phyloP scores from a whole-genome alignment of 2,329 filamentous ascomycete genomes.

The Ceratocystis eucalypticola region DNA sequence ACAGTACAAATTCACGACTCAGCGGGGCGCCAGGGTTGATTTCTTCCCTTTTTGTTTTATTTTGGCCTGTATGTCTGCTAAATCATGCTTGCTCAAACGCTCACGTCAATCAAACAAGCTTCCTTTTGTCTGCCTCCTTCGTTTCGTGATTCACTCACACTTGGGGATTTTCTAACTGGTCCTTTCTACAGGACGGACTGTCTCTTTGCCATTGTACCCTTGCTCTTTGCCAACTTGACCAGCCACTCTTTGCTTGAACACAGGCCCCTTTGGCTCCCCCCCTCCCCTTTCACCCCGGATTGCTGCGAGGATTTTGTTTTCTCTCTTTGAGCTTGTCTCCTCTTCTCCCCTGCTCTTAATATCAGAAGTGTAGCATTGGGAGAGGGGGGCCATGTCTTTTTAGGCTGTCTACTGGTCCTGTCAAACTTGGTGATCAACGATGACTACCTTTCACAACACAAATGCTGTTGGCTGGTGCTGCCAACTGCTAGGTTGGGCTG shows the following conservation, averaged over 20 bases:
- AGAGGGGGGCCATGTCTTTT: neutral
- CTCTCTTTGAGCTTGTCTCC: neutral
- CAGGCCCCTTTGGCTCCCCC: neutral
- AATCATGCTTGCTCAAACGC: neutral
- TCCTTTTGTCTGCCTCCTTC: neutral
- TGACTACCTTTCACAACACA: neutral
- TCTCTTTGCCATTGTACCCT: neutral
- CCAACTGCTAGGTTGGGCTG: neutral
- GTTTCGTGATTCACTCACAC: neutral
- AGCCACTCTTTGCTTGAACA: neutral
- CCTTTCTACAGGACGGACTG: neutral
- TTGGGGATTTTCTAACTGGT: neutral
- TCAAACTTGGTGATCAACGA: conserved; percentile 2
- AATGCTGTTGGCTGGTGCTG: neutral
- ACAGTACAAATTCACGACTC: too few relatives aligned
- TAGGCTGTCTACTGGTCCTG: neutral
- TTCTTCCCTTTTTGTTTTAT: neutral
- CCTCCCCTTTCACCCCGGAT: neutral
- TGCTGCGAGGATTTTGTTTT: neutral
- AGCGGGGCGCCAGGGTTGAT: too few relatives aligned
- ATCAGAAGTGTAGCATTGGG: conserved; percentile 1
- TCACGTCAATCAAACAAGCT: neutral
- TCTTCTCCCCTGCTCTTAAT: conserved; percentile 1
- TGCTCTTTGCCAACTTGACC: neutral
- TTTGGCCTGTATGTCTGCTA: neutral